Base-by-base conservation (phyloP, 2,329 filamentous ascomycete genomes). In the Ophiostoma montium region DNA sequence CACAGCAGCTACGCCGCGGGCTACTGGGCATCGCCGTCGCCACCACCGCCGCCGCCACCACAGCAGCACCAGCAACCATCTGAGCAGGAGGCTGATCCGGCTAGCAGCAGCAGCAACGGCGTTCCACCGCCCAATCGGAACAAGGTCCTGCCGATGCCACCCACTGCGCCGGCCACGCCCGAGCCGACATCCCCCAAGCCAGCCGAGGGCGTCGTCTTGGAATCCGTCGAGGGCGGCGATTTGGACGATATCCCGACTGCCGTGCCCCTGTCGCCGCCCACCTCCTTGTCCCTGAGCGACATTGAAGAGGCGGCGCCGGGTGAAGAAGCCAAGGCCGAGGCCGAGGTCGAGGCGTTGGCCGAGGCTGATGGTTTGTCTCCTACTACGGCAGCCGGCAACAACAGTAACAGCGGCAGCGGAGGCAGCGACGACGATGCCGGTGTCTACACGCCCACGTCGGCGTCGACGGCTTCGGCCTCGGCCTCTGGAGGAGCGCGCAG, bases 91-190 rank as follows among this genome's bases (percentile, higher is more conserved):
- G 3, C 21, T 3, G n/a, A 41, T 33, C 13, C 27, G 19, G 15
- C 15, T 44, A 19, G 21, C 33, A 11, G 10, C 12, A 15, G 21
- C 30, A n/a, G 7, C 23, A 42, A 5, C 11, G n/a, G 27, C 11
- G 35, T 32, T 2, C 52, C 31, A 19, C 47, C 52, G 8, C 19
- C 43, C 5, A 56, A 58, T 46, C 54, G 46, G 6, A 59, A 65
- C 42, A 65, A 65, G 52, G 52, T 59, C 12, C 54, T 65, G 6
- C 63, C 48, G 9, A 45, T 31, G n/a, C 42, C 49, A 3, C 27
- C 39, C 5, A 58, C 58, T 2, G 35, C 38, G 9, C 45, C 47
- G 5, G 35, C 18, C 2, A 39, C 43, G 2, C 49, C 45, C 2
- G 7, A 23, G 27, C 42, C 39, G 9, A 18, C 18, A 11, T 32